phyloP scores from a whole-genome alignment of 176 grass and related monocot species.

The Musa acuminata region DNA sequence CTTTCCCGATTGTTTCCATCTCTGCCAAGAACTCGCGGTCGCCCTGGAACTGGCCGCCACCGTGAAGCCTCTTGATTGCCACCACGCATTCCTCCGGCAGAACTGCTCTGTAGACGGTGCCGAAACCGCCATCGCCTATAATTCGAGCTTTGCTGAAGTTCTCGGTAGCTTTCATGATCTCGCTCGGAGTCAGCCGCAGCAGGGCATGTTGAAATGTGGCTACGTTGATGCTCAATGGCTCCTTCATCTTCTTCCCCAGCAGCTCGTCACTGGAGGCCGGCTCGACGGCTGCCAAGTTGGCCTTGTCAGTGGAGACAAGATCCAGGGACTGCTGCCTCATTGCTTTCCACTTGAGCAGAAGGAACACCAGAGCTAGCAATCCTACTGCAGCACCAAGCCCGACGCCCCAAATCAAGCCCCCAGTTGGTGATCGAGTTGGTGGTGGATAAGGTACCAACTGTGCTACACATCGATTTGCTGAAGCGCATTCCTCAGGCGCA shows the following conservation, averaged over 20 bases:
- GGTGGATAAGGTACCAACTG: slow-evolving; percentile 29
- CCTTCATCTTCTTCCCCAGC: slow-evolving; percentile 63
- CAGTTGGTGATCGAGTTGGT: slow-evolving; percentile 21
- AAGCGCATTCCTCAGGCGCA: slow-evolving; percentile 42
- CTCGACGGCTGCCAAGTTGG: slow-evolving; percentile 43
- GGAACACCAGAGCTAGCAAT: slow-evolving; percentile 30
- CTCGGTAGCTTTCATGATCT: slow-evolving; percentile 83
- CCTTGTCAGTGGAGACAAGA: slow-evolving; percentile 37
- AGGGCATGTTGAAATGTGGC: slow-evolving; percentile 83
- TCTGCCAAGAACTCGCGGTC: slow-evolving; percentile 85
- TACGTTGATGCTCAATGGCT: slow-evolving; percentile 88
- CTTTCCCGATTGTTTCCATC: slow-evolving; percentile 98
- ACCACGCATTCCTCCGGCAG: slow-evolving; percentile 59
- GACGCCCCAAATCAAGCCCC: slow-evolving; percentile 32
- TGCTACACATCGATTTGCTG: slow-evolving; percentile 26
- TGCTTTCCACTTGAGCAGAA: slow-evolving; percentile 41
- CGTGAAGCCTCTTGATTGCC: slow-evolving; percentile 84
- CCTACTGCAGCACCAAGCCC: slow-evolving; percentile 27
- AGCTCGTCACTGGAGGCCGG: slow-evolving; percentile 77
- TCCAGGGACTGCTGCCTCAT: slow-evolving; percentile 30
- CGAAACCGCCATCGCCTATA: slow-evolving; percentile 86
- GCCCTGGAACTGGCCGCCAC: slow-evolving; percentile 73
- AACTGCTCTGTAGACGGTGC: slow-evolving; percentile 75
- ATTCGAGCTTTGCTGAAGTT: slow-evolving; percentile 93
- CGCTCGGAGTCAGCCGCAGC: slow-evolving; percentile 62